Evolutionary conservation across 331 rosid genomes (phyloP), one percentile per base, ranked within the genome.

Genomic region (Malus hybrid): DNA sequence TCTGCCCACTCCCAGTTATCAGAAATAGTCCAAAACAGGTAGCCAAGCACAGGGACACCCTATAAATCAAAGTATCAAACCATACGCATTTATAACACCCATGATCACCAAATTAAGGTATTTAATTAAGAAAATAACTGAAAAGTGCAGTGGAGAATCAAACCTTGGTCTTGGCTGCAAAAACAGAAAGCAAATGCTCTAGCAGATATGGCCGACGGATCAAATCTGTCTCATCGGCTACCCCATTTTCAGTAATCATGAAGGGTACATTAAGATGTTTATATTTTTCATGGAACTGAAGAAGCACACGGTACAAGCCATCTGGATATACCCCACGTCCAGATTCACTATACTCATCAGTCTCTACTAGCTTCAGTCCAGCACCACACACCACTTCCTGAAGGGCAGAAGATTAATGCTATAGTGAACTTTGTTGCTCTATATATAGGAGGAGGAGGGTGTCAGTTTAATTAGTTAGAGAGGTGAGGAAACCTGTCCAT

Each of bases 1-100:
- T 94, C 99, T 42, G 99, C 99, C 99, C 97, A 94, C 80, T 94
- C 99, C 97, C 97, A 94, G 79, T 94, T 94, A 80, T 92, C 99
- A 81, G 95, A 91, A 76, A 88, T 90, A 78, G 97, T 94, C 99
- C 99, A 94, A 80, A 94, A 94, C 70, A 92, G 73, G 82, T 91
- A 94, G 52, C 97, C 98, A 71, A 91, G 78, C 82, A 94, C 98
- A 42, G 86, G 95, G 33, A 94, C 97, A 73, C 98, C 98, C 98
- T 94, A 81, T 2, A 73, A 71, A 80, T 79, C 70, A 80, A 44
- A 11, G 50, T 44, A 44, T 44, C 50, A 11, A 44, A 80, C 50
- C 31, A 73, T 9, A 68, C 61, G 70, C 62, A 81, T 33, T 73
- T 65, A 66, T 63, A 76, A 32, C 71, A 70, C 50, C 52, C 71